Conservation (phyloP, 1,139 yeast genomes). For the Magnusiomyces sp. region DNA sequence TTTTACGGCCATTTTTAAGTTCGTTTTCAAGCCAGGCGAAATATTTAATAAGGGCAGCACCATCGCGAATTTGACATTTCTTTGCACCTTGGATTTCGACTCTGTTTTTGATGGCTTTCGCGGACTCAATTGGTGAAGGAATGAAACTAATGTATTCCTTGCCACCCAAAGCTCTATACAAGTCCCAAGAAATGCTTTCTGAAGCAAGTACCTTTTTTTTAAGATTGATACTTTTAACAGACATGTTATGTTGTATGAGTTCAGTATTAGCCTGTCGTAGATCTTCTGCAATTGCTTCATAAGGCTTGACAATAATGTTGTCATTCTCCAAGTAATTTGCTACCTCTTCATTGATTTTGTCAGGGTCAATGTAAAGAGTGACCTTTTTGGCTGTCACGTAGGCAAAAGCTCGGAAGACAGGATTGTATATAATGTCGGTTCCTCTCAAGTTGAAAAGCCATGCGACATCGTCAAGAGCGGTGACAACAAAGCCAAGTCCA, state of each 20-base stretch:
- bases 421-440: slow-evolving; percentile 75
- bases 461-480: slow-evolving; percentile 84
- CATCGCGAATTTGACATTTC: slow-evolving; percentile 78
- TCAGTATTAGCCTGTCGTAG: slow-evolving; percentile 30
- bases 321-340: slow-evolving; percentile 22
- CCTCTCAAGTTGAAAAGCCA: slow-evolving; percentile 91
- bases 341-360: slow-evolving; percentile 44
- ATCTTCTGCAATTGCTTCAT: slow-evolving; percentile 30
- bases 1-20: slow-evolving; percentile 42
- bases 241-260: slow-evolving; percentile 24
- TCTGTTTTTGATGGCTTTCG: slow-evolving; percentile 71
- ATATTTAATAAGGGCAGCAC: slow-evolving; percentile 67
- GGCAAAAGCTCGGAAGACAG: slow-evolving; percentile 80
- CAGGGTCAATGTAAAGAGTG: slow-evolving; percentile 61
- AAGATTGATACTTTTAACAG: slow-evolving; percentile 10
- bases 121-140: slow-evolving; percentile 52
- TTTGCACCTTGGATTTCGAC: slow-evolving; percentile 70
- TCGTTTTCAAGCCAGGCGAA: slow-evolving; percentile 82
- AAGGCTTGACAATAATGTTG: slow-evolving; percentile 29
- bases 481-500: slow-evolving; percentile 45
- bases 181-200: slow-evolving; percentile 71
- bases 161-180: slow-evolving; percentile 47
- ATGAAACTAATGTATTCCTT: slow-evolving; percentile 38
- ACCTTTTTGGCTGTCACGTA: slow-evolving; percentile 54
- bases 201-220: slow-evolving; percentile 48